Evolutionary conservation across 108 stramenopile genomes (phyloP).

Genomic region (Nannochloropsis gaditana): DNA sequence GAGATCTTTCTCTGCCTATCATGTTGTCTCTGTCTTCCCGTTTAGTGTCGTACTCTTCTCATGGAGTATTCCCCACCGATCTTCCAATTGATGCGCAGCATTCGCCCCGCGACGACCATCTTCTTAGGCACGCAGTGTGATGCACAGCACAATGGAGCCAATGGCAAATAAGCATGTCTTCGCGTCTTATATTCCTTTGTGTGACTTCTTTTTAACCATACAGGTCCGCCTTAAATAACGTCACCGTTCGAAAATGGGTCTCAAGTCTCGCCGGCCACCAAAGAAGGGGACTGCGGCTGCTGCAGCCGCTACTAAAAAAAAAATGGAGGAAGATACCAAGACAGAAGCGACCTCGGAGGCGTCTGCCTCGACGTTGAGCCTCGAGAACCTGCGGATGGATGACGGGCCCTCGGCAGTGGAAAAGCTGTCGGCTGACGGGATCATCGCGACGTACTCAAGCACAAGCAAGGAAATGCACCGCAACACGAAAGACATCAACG

Average conservation of each 20-base stretch:
- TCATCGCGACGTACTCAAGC: background rate
- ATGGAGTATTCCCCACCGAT: no score
- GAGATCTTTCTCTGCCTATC: no score
- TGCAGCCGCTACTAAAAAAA: background rate
- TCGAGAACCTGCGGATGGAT: constrained; percentile 12
- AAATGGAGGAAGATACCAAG: background rate
- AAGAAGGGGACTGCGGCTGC: background rate
- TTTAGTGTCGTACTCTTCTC: no score
- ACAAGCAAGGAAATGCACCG: constrained; percentile 53
- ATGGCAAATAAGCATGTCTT: no score
- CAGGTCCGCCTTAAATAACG: no score
- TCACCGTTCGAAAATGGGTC: background rate
- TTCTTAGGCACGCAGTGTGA: no score
- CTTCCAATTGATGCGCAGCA: no score
- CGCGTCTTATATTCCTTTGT: no score
- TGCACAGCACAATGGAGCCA: no score
- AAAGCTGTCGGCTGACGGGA: background rate
- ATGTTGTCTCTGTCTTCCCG: no score
- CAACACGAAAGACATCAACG: constrained; percentile 81
- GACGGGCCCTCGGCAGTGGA: background rate
- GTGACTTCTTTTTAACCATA: no score
- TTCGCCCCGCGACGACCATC: no score
- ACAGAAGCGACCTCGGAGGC: constrained; percentile 12
- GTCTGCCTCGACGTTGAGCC: background rate
- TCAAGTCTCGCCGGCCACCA: constrained; percentile 3